Base-by-base conservation (phyloP, 2,329 filamentous ascomycete species). In the Knufia petricola region DNA sequence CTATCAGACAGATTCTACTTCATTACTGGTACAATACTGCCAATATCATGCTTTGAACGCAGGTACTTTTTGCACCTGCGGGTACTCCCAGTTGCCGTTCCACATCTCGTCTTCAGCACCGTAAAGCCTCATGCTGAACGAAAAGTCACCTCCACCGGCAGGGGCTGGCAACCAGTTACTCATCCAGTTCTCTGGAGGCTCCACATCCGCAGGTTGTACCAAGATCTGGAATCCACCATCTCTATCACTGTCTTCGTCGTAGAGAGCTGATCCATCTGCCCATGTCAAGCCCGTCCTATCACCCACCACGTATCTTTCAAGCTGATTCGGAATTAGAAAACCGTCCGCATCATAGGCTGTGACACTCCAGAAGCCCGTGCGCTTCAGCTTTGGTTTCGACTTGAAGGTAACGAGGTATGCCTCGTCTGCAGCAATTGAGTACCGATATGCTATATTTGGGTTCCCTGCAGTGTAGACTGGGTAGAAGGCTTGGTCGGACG, bases 151-250 rank as follows among this genome's bases (percentile, higher is more conserved):
- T n/a, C 34, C 34, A 7, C 17, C 17, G 8, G 34, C 34, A 7
- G 34, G 34, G 8, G 34, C 17, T 7, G 38, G 26, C 19, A 49
- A 15, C 38, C 47, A 46, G 24, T 49, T 49, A 34, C 40, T 49
- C 28, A 52, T 59, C 61, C 59, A 62, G 34, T 60, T 60, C 1
- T 48, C 30, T 3, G 60, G 60, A 1, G 60, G 61, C 13, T 36
- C 15, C 2, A 60, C 50, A 45, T 59, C 52, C 3, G 48, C 48
- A n/a, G 59, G 43, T 49, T 64, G 61, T 4, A 63, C 31, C 34
- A 63, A 52, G 10, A 63, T 53, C 46, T 60, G 52, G 41, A 64
- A 64, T 36, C 31, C 23, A 6, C 31, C 49, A 42, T 21, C 10
- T 20, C 39, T 20, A n/a, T n/a, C n/a, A 10, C 13, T n/a, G 9